A percentile compares a stretch with the other conserved stretches of the same genome.
Conservation (phyloP, 176 grass and related monocot species). For the Ensete ventricosum region DNA sequence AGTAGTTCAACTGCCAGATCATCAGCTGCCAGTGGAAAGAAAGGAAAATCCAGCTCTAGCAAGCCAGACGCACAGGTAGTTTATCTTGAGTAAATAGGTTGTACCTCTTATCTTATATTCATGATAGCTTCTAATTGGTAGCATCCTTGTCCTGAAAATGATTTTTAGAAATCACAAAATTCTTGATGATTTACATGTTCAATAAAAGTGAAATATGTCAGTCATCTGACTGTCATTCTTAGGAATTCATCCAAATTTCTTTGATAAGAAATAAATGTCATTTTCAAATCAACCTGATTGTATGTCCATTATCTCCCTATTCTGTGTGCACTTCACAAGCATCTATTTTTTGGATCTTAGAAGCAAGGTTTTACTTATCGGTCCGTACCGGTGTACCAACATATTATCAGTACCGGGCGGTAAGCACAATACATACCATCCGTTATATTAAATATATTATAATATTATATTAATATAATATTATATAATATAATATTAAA, state of each 20-base stretch:
- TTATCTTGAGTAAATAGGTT: conserved; percentile 5
- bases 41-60: conserved; percentile 62
- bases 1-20: conserved; percentile 36
- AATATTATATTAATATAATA: too few species aligned
- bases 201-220: neutral
- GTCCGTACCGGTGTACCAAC: too few species aligned
- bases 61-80: conserved; percentile 61
- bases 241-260: neutral
- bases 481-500: too few species aligned
- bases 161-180: neutral
- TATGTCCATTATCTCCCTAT: neutral
- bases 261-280: neutral
- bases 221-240: neutral
- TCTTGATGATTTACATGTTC: neutral
- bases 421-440: too few species aligned
- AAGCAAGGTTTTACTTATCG: neutral
- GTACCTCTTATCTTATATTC: neutral
- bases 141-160: neutral
- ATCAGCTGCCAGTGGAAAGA: conserved; percentile 50
- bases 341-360: neutral
- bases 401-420: too few species aligned
- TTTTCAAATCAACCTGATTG: neutral
- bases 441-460: too few species aligned
- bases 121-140: neutral
- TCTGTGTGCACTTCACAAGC: neutral